Conservation (phyloP, 345 rosid species). For the Gynandropsis gynandra region DNA sequence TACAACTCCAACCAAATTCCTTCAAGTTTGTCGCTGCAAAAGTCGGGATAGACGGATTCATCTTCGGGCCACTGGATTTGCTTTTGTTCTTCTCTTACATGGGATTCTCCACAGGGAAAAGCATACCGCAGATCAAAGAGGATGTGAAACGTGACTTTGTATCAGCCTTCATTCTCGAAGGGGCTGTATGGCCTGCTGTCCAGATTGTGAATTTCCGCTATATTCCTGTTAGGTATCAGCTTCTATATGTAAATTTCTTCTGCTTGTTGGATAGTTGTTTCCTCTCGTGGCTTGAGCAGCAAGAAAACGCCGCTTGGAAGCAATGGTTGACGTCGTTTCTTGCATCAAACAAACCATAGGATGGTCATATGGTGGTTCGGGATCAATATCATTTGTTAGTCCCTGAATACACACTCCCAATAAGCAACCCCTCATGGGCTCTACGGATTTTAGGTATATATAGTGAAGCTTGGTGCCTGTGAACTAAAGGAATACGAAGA, state of each 20-base stretch:
- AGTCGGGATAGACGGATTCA: conserved; percentile 29
- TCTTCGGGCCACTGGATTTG: conserved; percentile 37
- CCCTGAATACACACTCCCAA: too few relatives aligned
- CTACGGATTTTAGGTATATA: too few relatives aligned
- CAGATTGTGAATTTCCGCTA: conserved; percentile 33
- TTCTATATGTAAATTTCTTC: conserved; percentile 33
- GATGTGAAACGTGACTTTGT: too few relatives aligned
- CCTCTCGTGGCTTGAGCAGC: conserved; percentile 42
- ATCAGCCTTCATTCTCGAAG: conserved; percentile 30
- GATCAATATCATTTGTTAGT: too few relatives aligned
- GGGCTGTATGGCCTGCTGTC: conserved; percentile 31
- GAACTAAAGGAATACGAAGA: too few relatives aligned
- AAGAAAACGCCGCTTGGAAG: conserved; percentile 40
- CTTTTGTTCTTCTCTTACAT: conserved; percentile 33
- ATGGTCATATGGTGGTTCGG: too few relatives aligned
- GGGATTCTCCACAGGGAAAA: conserved; percentile 36
- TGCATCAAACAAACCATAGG: conserved; percentile 16
- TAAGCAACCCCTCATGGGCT: too few relatives aligned
- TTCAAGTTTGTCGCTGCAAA: conserved; percentile 29
- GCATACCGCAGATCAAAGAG: too few relatives aligned
- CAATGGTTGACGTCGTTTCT: conserved; percentile 25
- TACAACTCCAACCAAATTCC: conserved; percentile 29
- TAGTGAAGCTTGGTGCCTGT: too few relatives aligned
- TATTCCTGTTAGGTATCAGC: conserved; percentile 36
- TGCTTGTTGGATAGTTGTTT: conserved; percentile 43